A percentile compares a stretch with the other conserved stretches of the same genome.
phyloP scores from a whole-genome alignment of 495 filamentous ascomycete species.

The Neurospora sp. region DNA sequence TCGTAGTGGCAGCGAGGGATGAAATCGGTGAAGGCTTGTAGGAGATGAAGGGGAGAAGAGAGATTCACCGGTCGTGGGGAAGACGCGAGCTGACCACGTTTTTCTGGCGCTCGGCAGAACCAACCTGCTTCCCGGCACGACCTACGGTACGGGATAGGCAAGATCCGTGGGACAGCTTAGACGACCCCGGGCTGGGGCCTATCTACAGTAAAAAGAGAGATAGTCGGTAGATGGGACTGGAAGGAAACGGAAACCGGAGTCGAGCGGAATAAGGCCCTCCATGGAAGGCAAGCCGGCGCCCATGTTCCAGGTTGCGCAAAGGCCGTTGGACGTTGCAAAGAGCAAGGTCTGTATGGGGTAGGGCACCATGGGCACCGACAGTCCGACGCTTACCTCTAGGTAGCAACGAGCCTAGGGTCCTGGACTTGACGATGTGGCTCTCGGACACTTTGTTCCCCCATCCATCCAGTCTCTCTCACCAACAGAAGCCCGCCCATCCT shows the following conservation, averaged over 20 bases:
- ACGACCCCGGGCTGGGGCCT: not conserved
- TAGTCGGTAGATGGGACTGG: not conserved
- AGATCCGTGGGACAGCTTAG: not conserved
- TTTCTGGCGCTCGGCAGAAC: constrained; percentile 1
- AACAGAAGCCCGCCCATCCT: constrained; percentile 2
- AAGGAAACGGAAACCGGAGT: not conserved
- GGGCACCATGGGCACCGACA: not conserved
- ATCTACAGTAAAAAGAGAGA: not conserved
- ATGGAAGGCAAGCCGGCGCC: not conserved
- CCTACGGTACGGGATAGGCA: not conserved
- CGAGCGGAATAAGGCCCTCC: not conserved
- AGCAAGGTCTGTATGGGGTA: not conserved
- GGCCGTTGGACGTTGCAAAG: not conserved
- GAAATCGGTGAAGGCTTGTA: constrained; percentile 22
- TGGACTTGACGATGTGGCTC: not conserved
- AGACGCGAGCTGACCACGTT: constrained; percentile 14
- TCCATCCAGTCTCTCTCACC: not conserved
- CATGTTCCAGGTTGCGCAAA: not conserved
- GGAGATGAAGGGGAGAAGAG: constrained; percentile 20
- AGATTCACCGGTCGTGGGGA: constrained; percentile 25
- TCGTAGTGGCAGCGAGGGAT: constrained; percentile 12
- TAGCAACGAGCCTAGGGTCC: not conserved
- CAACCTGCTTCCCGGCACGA: not conserved
- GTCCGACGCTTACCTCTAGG: not conserved
- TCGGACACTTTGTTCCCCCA: not conserved